Evolutionary conservation across 1,284 basidiomycete species (phyloP).

Genomic region (Apiotrichum porosum): DNA sequence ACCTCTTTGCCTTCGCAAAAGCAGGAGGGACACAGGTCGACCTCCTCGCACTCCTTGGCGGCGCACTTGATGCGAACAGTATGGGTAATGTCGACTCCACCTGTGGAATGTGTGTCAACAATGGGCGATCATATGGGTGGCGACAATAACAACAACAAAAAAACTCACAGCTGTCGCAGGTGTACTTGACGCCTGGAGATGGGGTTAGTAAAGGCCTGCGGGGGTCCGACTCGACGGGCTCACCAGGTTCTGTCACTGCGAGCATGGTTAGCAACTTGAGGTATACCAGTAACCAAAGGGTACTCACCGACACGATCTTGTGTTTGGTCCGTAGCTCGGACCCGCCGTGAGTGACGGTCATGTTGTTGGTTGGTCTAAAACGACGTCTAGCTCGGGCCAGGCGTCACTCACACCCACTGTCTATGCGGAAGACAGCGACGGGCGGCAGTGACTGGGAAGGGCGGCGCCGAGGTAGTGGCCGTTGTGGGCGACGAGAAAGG

Average conservation of each 20-base stretch:
- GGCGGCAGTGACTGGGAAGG: too few relatives aligned
- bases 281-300: neutral
- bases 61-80: conserved; percentile 90
- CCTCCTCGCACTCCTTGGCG: conserved; percentile 71
- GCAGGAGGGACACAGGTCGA: conserved; percentile 82
- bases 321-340: conserved; percentile 30
- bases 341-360: conserved; percentile 48
- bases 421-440: too few relatives aligned
- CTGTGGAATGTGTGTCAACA: conserved; percentile 17
- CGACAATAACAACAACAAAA: conserved; percentile 6
- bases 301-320: conserved; percentile 38
- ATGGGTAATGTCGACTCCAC: conserved; percentile 57
- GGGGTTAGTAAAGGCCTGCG: conserved; percentile 1
- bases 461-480: too few relatives aligned
- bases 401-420: too few relatives aligned
- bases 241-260: conserved; percentile 39
- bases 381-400: too few relatives aligned
- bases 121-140: too few relatives aligned
- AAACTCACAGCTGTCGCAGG: conserved; percentile 45
- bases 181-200: conserved; percentile 43
- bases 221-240: neutral
- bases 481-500: too few relatives aligned
- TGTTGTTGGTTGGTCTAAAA: too few relatives aligned
- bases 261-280: neutral
- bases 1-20: conserved; percentile 91